These are phyloP conservation scores for Verbena officinalis DNA, from an alignment of 257 asterid species.

Conservation along the genomic window DNA sequence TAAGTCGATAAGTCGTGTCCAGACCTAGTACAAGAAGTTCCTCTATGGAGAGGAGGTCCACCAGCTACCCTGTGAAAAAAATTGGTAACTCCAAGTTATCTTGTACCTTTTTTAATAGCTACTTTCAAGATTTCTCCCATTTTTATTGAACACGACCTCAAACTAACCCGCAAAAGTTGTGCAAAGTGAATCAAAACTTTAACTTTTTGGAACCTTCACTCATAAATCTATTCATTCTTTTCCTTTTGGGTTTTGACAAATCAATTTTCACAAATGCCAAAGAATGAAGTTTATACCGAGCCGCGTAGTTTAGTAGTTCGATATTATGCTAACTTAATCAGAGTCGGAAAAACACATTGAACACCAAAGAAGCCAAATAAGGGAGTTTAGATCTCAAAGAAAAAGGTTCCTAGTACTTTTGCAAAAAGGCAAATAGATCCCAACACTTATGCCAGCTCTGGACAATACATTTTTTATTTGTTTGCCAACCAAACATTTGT, in stretches of 20 bases:
- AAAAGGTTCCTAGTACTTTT: not conserved
- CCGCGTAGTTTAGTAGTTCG: too few species aligned
- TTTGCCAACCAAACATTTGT: slow-evolving; percentile 25
- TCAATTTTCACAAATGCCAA: slow-evolving; percentile 5
- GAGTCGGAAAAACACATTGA: too few species aligned
- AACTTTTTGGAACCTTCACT: not conserved
- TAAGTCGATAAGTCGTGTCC: too few species aligned
- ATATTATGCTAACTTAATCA: too few species aligned
- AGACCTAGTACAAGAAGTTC: too few species aligned
- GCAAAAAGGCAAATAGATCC: slow-evolving; percentile 23
- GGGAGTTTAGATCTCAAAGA: slow-evolving; percentile 14
- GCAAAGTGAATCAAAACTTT: not conserved
- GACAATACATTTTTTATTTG: slow-evolving; percentile 13
- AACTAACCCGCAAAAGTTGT: not conserved
- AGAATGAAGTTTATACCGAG: not conserved
- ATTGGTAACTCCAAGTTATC: too few species aligned
- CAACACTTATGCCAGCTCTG: slow-evolving; percentile 20
- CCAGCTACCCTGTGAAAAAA: too few species aligned
- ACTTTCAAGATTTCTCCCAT: not conserved
- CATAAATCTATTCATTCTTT: not conserved
- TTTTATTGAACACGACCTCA: not conserved
- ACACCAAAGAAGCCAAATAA: too few species aligned
- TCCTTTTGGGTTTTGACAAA: not conserved
- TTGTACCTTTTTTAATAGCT: too few species aligned
- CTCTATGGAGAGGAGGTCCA: too few species aligned